phyloP scores from a whole-genome alignment of 2,329 filamentous ascomycete species.

The Ophiocordyceps camponoti-saundersi region DNA sequence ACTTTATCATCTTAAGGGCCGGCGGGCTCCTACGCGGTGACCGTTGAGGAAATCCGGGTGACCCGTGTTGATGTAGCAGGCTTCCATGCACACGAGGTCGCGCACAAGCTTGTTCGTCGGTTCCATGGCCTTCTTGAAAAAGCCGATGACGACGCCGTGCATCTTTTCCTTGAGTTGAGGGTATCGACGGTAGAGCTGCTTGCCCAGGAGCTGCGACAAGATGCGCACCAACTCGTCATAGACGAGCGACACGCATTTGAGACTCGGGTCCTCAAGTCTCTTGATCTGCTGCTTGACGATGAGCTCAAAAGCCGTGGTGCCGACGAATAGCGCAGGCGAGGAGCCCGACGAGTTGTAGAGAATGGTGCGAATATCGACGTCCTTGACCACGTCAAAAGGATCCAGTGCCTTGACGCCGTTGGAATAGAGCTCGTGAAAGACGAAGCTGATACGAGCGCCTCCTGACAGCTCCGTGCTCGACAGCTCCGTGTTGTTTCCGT shows the following conservation, averaged over 20 bases:
- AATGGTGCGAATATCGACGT: slow-evolving; percentile 91
- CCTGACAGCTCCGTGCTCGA: slow-evolving; percentile 90
- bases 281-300: slow-evolving; percentile 99
- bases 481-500: slow-evolving; percentile 91
- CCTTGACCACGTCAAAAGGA: slow-evolving; percentile 93
- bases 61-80: slow-evolving; percentile 95
- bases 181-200: slow-evolving; percentile 82
- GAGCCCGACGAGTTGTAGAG: slow-evolving; percentile 99
- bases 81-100: slow-evolving; percentile 88
- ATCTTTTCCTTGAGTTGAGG: slow-evolving; percentile 95
- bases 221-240: slow-evolving; percentile 97
- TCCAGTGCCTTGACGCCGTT: slow-evolving; percentile 97
- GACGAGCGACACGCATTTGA: slow-evolving; percentile 94
- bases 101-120: slow-evolving; percentile 93
- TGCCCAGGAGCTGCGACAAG: slow-evolving; percentile 72
- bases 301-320: slow-evolving; percentile 93
- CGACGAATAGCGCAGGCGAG: slow-evolving; percentile 89
- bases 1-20: neutral
- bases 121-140: slow-evolving; percentile 98
- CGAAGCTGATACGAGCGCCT: slow-evolving; percentile 95
- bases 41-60: slow-evolving; percentile 97
- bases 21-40: slow-evolving; percentile 46
- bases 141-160: slow-evolving; percentile 75
- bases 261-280: slow-evolving; percentile 82
- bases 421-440: slow-evolving; percentile 95